These are phyloP conservation scores for Penicillium sp. DNA, from an alignment of 2,329 filamentous ascomycete species.

Conservation along the genomic window DNA sequence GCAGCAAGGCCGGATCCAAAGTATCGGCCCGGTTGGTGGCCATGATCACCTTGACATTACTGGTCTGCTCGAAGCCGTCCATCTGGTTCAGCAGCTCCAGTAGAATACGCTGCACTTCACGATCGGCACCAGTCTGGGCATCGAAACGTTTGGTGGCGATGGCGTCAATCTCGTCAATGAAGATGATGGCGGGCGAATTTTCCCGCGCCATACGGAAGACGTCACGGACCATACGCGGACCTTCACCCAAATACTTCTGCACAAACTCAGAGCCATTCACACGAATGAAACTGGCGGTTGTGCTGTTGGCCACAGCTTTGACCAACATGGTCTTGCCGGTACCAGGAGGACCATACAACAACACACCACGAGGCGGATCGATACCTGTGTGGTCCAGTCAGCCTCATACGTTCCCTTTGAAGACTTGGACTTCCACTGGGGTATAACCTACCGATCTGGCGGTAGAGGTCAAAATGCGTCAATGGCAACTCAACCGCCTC, in stretches of 20 bases:
- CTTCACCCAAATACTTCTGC: slow-evolving; percentile 96
- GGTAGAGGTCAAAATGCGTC: slow-evolving; percentile 97
- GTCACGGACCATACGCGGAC: slow-evolving; percentile 96
- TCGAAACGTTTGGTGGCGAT: slow-evolving; percentile 99
- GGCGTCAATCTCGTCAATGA: slow-evolving; percentile 98
- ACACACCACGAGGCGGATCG: slow-evolving; percentile 90
- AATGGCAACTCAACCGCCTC: slow-evolving; percentile 95
- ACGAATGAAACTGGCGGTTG: slow-evolving; percentile 95
- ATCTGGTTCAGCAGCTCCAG: slow-evolving; percentile 98
- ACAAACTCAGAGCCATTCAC: slow-evolving; percentile 98
- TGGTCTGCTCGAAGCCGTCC: slow-evolving; percentile 98
- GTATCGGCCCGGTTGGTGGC: slow-evolving; percentile 98
- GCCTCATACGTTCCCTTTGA: slow-evolving; percentile 1
- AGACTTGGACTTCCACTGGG: neutral
- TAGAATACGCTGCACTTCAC: slow-evolving; percentile 97
- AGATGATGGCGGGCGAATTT: slow-evolving; percentile 97
- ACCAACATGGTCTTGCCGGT: slow-evolving; percentile 97
- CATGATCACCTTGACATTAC: slow-evolving; percentile 99
- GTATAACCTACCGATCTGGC: slow-evolving; percentile 69
- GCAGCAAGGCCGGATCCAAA: slow-evolving; percentile 86
- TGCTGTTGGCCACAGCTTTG: slow-evolving; percentile 97
- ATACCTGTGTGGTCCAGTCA: slow-evolving; percentile 50
- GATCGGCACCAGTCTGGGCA: slow-evolving; percentile 93
- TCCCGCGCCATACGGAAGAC: slow-evolving; percentile 99
- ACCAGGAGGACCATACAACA: slow-evolving; percentile 92